Base-by-base conservation (phyloP, 202 grass and related monocot genomes). In the Schoenoplectus triqueter region DNA sequence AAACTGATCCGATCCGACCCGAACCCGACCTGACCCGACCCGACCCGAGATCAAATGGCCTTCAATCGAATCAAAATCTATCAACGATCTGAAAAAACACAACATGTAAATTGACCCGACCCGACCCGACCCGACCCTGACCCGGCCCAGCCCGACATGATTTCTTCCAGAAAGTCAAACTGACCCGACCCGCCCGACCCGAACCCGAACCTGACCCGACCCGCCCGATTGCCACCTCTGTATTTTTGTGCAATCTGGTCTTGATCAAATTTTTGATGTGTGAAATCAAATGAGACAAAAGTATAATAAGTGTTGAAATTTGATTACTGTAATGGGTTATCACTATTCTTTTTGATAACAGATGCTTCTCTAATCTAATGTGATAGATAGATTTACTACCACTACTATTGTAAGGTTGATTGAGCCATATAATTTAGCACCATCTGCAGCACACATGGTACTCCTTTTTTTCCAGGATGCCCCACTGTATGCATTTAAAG, bases 401-500 rank as follows among this genome's bases (percentile, higher is more conserved):
- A 69, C 80, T 83, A 57, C 47, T 52, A 6, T 31, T 19, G 18
- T 66, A 52, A 69, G 62, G 20, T 55, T 64, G 47, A 82, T 82
- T 39, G 11, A 84, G n/a, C 22, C 54, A 42, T 63, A 31, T 64
- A 60, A 76, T 62, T 64, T 56, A 10, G 11, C 83, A 56, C 19
- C 68, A 41, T 76, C 15, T 51, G 14, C 46, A 41, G 9, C 83
- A 71, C 67, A 62, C 66, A 61, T 76, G 20, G 41, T 63, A 44
- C 5, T 82, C 20, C 18, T 21, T 9, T 42, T 54, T 81, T 13
- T 60, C 13, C 10, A 48, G 10, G 3, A 52, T 64, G 80, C 61
- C 45, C 65, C 81, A 84, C 63, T 60, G 70, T 74, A 78, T 80
- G 46, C 66, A 83, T 20, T n/a, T 75, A 91, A 88, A 88, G 78